Evolutionary conservation across 371 early-diverging fungal species (phyloP), one percentile per base, ranked within the genome.

Genomic region (Rhizomucor pusillus): DNA sequence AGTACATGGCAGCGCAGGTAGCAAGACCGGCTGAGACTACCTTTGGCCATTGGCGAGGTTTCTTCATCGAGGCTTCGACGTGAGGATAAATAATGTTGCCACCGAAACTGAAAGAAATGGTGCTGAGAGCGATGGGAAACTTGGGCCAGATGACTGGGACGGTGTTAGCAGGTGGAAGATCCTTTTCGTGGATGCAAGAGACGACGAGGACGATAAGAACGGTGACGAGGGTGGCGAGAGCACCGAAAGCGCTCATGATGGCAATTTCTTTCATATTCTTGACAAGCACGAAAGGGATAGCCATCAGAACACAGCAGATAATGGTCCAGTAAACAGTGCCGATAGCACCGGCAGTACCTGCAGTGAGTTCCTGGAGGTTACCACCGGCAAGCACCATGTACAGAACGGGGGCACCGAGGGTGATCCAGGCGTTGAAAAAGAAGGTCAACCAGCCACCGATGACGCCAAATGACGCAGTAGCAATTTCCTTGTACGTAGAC

Each of bases 21-120:
- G 71, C 60, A 48, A 88, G 82, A 36, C 92, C 90, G 39, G 72
- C 71, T 14, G 79, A 63, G 29, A 90, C 69, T 7, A 91, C 87
- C 65, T 70, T 78, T 62, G 82, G 75, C 86, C 92, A 95, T 16
- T 80, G 60, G 53, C 77, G 71, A 51, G 91, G 94, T 19, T 82
- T 62, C 57, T 79, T 77, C 93, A 95, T 91, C 18, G 90, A 87
- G 22, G 82, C 82, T 65, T 92, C 91, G 23, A 94, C 85, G 59
- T 91, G 89, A n/a, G 92, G 90, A 47, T 87, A 91, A 46, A 90
- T 82, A 19, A 87, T 81, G 61, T 90, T 91, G 43, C 91, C 92
- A 53, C 92, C 90, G 54, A 86, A 91, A 61, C 84, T 80, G 66
- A 90, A 89, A 48, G 86, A 88, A 33, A 91, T 86, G 7, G 86